Base-by-base conservation (phyloP, 73 alveolate species). In the Diophrys sp. region DNA sequence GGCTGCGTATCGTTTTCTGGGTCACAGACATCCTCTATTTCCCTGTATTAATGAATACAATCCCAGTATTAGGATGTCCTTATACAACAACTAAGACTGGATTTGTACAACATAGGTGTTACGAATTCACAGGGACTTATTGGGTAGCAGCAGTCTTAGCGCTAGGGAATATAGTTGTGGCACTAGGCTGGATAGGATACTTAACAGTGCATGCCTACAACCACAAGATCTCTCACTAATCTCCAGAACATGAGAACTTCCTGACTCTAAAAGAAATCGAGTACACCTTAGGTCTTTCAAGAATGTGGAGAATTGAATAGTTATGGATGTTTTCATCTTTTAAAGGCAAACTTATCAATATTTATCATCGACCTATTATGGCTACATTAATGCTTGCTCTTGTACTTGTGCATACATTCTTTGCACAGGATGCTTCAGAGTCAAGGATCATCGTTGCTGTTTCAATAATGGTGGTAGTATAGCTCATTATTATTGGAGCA, bases 311-410 rank as follows among this genome's bases (percentile, higher is more conserved):
- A 31, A n/a, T 66, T 31, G 33, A 76, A 23, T 79, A 33, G 67
- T 54, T 79, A 26, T 79, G 25, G 54, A 23, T 76, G 31, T 79
- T 79, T 33, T 70, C 81, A 1, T 54, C 79, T n/a, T 79, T 79
- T 56, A 79, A 54, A 54, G 80, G 81, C 8, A 79, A 79, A n/a
- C 25, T 79, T 32, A 11, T 79, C 0, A 56, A 62, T 26, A 79
- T 79, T 76, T 79, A 79, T 71, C 88, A 79, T 31, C 33, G 81
- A 30, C 56, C 74, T 27, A 71, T 79, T 1, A 54, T 79, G 24
- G 53, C 32, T 53, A 44, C 56, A 23, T 55, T 79, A 8, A 44
- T 14, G 62, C 57, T 71, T 44, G 25, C 54, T 0, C 44, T 79
- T n/a, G 70, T 79, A 26, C 14, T 79, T 5, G 69, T 44, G 44